A percentile compares a stretch with the other conserved stretches of the same genome.
These are phyloP conservation scores for Pisolithus marmoratus DNA, from an alignment of 768 basidiomycete genomes.

Conservation along the genomic window DNA sequence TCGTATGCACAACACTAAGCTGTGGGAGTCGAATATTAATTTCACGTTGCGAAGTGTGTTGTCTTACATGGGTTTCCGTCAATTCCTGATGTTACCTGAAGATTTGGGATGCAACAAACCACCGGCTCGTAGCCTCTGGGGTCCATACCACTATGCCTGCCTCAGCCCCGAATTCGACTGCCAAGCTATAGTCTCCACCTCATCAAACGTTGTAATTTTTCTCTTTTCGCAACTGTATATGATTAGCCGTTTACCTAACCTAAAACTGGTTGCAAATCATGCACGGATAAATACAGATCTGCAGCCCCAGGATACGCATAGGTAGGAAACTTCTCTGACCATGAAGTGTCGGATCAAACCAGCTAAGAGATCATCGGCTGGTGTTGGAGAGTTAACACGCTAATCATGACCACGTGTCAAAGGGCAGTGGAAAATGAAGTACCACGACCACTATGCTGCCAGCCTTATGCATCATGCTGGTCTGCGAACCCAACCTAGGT, in stretches of 20 bases:
- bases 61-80: neutral
- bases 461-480: too few relatives aligned
- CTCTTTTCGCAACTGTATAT: too few relatives aligned
- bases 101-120: conserved; percentile 54
- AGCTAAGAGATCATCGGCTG: too few relatives aligned
- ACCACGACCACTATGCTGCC: too few relatives aligned
- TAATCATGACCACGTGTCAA: too few relatives aligned
- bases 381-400: too few relatives aligned
- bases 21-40: conserved; percentile 43
- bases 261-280: neutral
- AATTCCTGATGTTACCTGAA: conserved; percentile 12
- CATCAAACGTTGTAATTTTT: too few relatives aligned
- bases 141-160: conserved; percentile 52
- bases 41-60: conserved; percentile 42
- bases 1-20: conserved; percentile 48
- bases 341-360: too few relatives aligned
- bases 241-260: conserved; percentile 1
- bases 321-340: too few relatives aligned
- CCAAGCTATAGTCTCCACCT: neutral
- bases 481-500: too few relatives aligned
- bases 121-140: conserved; percentile 49
- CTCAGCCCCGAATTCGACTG: conserved; percentile 18
- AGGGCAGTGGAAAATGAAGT: too few relatives aligned
- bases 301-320: neutral
- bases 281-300: neutral